Percentiles rank a stretch among this genome's conserved stretches.
Conservation (phyloP, 192 early-diverging fungal species). For the Mycoemilia scoparia region DNA sequence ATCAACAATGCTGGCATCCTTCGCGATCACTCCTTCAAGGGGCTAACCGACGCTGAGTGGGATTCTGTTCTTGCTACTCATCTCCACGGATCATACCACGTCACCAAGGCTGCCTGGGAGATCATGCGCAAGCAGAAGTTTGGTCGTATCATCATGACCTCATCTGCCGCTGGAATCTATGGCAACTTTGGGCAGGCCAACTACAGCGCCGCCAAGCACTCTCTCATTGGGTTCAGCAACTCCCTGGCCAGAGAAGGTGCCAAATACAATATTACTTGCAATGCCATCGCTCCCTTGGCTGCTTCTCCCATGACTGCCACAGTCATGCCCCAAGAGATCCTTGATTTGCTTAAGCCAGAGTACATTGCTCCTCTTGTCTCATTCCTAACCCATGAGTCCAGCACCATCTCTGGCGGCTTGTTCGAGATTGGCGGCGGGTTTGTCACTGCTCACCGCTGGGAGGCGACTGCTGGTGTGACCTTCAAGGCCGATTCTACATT, state of each 20-base stretch:
- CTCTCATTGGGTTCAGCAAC: slow-evolving; percentile 74
- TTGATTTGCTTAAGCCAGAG: slow-evolving; percentile 91
- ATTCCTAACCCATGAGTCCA: slow-evolving; percentile 81
- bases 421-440: slow-evolving; percentile 92
- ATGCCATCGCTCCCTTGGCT: slow-evolving; percentile 93
- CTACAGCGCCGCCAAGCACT: slow-evolving; percentile 70
- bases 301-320: slow-evolving; percentile 96
- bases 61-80: slow-evolving; percentile 84
- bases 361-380: slow-evolving; percentile 87
- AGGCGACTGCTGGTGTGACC: slow-evolving; percentile 68
- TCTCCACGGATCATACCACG: slow-evolving; percentile 84
- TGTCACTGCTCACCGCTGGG: slow-evolving; percentile 79
- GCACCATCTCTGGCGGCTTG: slow-evolving; percentile 58
- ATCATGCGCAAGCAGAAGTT: slow-evolving; percentile 90
- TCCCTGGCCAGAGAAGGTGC: slow-evolving; percentile 87
- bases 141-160: slow-evolving; percentile 81
- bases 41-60: slow-evolving; percentile 98
- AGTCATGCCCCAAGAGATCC: slow-evolving; percentile 86
- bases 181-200: slow-evolving; percentile 90
- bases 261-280: slow-evolving; percentile 82
- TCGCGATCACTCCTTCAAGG: slow-evolving; percentile 88
- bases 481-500: slow-evolving; percentile 81
- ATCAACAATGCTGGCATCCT: slow-evolving; percentile 98
- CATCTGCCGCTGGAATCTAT: slow-evolving; percentile 95
- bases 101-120: slow-evolving; percentile 93